Evolutionary conservation across 129 eudicot genomes (phyloP).

Genomic region (Heracleum sosnowskyi): DNA sequence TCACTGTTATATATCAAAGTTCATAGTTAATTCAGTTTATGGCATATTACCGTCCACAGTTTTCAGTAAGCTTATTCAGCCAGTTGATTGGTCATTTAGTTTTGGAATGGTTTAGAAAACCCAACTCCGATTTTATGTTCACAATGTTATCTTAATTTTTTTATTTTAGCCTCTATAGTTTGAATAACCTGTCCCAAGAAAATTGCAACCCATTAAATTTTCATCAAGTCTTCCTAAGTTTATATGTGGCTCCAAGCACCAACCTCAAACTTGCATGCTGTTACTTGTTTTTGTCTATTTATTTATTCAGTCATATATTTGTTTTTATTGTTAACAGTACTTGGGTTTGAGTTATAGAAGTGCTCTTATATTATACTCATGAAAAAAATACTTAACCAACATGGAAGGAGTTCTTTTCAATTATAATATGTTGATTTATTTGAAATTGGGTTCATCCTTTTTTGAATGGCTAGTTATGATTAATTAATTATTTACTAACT

Average conservation of each 20-base stretch:
- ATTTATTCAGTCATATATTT: too few species aligned
- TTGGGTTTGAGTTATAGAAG: not conserved
- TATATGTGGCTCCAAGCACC: not conserved
- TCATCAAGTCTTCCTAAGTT: not conserved
- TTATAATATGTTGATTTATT: not conserved
- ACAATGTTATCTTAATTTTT: too few species aligned
- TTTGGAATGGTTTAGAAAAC: too few species aligned
- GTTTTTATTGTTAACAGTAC: not conserved
- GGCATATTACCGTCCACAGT: too few species aligned
- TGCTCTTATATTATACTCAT: not conserved
- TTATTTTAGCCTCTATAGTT: not conserved
- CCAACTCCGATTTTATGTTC: too few species aligned
- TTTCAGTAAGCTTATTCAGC: too few species aligned
- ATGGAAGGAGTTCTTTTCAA: not conserved
- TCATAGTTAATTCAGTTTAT: too few species aligned
- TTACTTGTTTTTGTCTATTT: too few species aligned
- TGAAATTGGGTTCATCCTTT: not conserved
- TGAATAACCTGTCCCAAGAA: not conserved
- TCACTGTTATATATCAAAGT: too few species aligned
- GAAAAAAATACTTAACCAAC: not conserved
- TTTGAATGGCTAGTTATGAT: not conserved
- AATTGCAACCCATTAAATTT: not conserved
- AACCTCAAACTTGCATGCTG: not conserved
- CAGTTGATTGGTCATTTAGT: too few species aligned
- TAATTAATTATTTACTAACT: not conserved